A percentile compares a stretch with the other conserved stretches of the same genome.
Evolutionary conservation across 1,139 yeast species (phyloP).

Genomic region (Saccharomycopsis crataegensis): DNA sequence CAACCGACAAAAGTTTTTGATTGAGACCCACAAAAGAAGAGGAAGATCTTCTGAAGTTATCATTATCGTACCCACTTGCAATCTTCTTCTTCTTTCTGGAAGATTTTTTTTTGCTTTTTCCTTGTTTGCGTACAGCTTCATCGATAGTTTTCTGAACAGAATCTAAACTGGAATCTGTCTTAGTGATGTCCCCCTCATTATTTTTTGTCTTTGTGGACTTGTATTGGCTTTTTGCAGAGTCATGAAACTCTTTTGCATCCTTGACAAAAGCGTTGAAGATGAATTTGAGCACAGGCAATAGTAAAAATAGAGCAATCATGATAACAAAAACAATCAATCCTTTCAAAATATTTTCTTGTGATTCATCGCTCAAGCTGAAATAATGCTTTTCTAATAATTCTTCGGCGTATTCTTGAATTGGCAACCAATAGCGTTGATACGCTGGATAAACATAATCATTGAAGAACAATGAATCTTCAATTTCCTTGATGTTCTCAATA

Average conservation of each 20-base stretch:
- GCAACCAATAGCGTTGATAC: neutral
- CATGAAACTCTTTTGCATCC: slow-evolving; percentile 14
- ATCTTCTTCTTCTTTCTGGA: neutral
- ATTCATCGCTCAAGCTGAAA: slow-evolving; percentile 2
- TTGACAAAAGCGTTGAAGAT: neutral
- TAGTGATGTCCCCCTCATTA: too few relatives aligned
- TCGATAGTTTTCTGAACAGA: neutral
- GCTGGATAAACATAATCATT: slow-evolving; percentile 3
- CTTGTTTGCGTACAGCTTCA: too few relatives aligned
- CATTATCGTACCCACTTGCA: neutral
- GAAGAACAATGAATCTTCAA: neutral
- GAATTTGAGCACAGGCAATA: slow-evolving; percentile 1
- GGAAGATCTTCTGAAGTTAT: neutral
- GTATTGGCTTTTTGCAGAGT: slow-evolving; percentile 8
- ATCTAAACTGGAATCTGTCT: too few relatives aligned
- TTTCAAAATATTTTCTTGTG: slow-evolving; percentile 5
- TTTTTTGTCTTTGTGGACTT: neutral
- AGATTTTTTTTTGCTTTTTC: neutral
- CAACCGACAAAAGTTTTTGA: neutral
- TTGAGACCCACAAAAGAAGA: neutral
- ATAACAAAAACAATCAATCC: neutral
- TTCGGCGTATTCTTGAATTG: neutral
- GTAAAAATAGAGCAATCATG: neutral
- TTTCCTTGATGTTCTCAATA: neutral
- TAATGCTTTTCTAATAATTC: slow-evolving; percentile 11